Base-by-base conservation (phyloP, 768 basidiomycete species). In the Pisolithus microcarpus region DNA sequence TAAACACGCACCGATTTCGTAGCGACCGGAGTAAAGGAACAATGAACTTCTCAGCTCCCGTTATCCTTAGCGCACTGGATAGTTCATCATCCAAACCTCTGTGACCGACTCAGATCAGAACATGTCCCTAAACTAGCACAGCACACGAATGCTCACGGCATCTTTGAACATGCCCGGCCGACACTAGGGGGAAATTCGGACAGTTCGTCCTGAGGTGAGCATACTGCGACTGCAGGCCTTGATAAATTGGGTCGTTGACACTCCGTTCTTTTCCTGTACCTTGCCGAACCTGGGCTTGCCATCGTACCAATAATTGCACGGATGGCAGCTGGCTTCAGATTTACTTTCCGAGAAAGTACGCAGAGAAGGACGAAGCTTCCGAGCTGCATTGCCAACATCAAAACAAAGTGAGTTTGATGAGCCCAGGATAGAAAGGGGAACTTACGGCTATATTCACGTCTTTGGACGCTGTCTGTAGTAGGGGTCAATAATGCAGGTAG, bases 341-440 rank as follows among this genome's bases (percentile, higher is more conserved):
- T 71, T 47, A 78, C 78, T 66, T 82, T 84, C 55, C 81, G 81
- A 0, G 87, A 80, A 21, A 94, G 72, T 0, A 82, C 74, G 1
- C 83, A 79, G 0, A 93, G 70, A 8, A 93, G 73, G 51, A 91
- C 76, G 58, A 85, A 87, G 56, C 79, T 81, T 42, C 82, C 85
- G 11, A 93, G 75, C 87, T 87, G 52, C 10, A 42, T 9, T 28
- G 11, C 15, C 11, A 38, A 38, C 23, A 0, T n/a, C 50, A 28
- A 56, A 28, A 43, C 23, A 46, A 9, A 9, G 19, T 19, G 24
- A 11, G 9, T 36, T 51, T 46, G 39, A n/a, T 45, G 9, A 4
- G 0, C 3, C n/a, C 4, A 1, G 10, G 7, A 1, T 9, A 16
- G 46, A n/a, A 37, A 40, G 18, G 34, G 5, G 34, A 16, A 65